These are phyloP conservation scores for Pleurotus tuber-regium DNA, from an alignment of 768 basidiomycete genomes.

Conservation along the genomic window DNA sequence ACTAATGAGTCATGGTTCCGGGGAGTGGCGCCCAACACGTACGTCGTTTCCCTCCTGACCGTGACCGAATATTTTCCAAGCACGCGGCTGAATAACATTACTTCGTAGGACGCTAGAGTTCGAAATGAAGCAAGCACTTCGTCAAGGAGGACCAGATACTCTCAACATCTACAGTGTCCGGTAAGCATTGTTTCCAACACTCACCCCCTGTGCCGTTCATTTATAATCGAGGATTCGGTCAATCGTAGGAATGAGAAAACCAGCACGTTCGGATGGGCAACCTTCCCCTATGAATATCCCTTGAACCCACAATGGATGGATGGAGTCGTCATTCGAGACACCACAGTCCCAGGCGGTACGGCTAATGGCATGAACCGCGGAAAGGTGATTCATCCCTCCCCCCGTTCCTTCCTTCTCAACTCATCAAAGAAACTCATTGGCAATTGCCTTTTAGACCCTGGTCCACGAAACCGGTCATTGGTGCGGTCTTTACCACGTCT, in stretches of 20 bases:
- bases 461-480: slow-evolving; percentile 5
- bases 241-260: background rate
- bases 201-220: too few species aligned
- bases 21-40: background rate
- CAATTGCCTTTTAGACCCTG: background rate
- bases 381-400: background rate
- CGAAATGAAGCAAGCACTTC: slow-evolving; percentile 4
- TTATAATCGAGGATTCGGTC: too few species aligned
- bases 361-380: background rate
- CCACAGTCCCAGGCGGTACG: background rate
- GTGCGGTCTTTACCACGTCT: slow-evolving; percentile 3
- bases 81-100: too few species aligned
- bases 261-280: background rate
- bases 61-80: too few species aligned
- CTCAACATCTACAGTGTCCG: background rate
- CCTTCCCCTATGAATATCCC: slow-evolving; percentile 1
- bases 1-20: slow-evolving; percentile 3
- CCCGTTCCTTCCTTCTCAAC: too few species aligned
- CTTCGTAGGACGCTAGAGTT: background rate
- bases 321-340: background rate
- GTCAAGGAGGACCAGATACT: background rate
- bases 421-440: too few species aligned
- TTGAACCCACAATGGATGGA: slow-evolving; percentile 5
- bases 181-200: too few species aligned
- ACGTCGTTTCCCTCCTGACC: too few species aligned